phyloP scores from a whole-genome alignment of 805 yeast genomes.

The Saccharomycopsis fibuligera region DNA sequence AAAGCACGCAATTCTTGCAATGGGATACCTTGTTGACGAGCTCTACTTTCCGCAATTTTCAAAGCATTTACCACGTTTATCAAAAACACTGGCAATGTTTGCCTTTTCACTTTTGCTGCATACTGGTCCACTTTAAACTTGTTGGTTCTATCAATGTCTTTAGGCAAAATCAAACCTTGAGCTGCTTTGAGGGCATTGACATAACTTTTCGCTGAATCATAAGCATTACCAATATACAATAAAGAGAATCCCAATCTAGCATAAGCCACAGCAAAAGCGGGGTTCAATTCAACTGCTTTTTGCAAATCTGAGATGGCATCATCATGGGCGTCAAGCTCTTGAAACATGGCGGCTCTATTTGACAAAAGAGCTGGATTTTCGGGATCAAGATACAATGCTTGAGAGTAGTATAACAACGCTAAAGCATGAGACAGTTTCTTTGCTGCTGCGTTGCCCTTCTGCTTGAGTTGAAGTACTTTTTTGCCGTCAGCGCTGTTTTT shows the following conservation, averaged over 20 bases:
- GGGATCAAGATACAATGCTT: slow-evolving; percentile 31
- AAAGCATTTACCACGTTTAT: slow-evolving; percentile 5
- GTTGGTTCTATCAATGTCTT: neutral
- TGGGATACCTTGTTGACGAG: slow-evolving; percentile 18
- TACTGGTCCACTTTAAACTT: slow-evolving; percentile 4
- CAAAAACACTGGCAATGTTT: slow-evolving; percentile 15
- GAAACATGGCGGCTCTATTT: slow-evolving; percentile 37
- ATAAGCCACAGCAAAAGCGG: slow-evolving; percentile 34
- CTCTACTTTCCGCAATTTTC: slow-evolving; percentile 16
- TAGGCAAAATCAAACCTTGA: slow-evolving; percentile 19
- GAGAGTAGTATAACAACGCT: slow-evolving; percentile 34
- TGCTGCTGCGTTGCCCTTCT: slow-evolving; percentile 85
- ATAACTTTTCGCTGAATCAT: slow-evolving; percentile 32
- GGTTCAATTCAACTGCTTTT: slow-evolving; percentile 29
- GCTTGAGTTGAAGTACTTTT: slow-evolving; percentile 42
- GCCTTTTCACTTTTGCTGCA: slow-evolving; percentile 5
- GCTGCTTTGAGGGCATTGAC: slow-evolving; percentile 29
- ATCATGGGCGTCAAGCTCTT: slow-evolving; percentile 30
- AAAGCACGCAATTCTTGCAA: slow-evolving; percentile 2
- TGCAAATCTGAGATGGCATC: slow-evolving; percentile 33
- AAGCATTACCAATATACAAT: slow-evolving; percentile 32
- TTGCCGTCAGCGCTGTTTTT: neutral
- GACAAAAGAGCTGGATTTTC: slow-evolving; percentile 30
- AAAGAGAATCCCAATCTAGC: slow-evolving; percentile 33
- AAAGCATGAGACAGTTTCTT: slow-evolving; percentile 54